phyloP scores from a whole-genome alignment of 192 early-diverging fungal genomes.

The Gaertneriomyces sp. region DNA sequence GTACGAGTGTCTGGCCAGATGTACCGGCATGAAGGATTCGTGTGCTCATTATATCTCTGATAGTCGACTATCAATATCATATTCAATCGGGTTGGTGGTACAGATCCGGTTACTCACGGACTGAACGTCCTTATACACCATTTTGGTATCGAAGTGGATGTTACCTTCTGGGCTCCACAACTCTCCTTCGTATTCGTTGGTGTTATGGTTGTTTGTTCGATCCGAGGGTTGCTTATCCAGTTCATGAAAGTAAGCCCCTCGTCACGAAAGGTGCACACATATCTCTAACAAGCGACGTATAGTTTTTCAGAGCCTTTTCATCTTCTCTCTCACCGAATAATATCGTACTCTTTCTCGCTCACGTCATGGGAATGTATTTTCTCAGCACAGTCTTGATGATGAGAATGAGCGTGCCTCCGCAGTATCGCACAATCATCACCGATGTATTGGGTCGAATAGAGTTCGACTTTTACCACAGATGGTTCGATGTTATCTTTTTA shows the following conservation, averaged over 20 bases:
- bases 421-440: conserved; percentile 79
- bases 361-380: conserved; percentile 92
- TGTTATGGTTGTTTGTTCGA: conserved; percentile 81
- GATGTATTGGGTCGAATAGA: conserved; percentile 76
- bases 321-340: conserved; percentile 69
- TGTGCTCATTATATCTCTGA: background rate
- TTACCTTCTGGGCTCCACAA: conserved; percentile 84
- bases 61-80: conserved; percentile 76
- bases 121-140: conserved; percentile 69
- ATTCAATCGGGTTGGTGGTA: conserved; percentile 66
- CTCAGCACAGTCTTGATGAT: conserved; percentile 88
- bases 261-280: background rate
- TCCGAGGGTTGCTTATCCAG: conserved; percentile 81
- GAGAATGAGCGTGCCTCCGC: conserved; percentile 77
- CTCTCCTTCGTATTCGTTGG: conserved; percentile 90
- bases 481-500: conserved; percentile 92
- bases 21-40: background rate
- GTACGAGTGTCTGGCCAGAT: conserved; percentile 33
- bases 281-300: background rate
- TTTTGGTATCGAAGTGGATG: conserved; percentile 58
- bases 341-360: conserved; percentile 74
- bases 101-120: conserved; percentile 78
- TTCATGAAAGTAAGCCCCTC: conserved; percentile 58
- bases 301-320: conserved; percentile 68
- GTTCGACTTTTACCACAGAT: conserved; percentile 87